These are phyloP conservation scores for Aureobasidium sp. DNA, from an alignment of 2,329 filamentous ascomycete genomes.

Conservation along the genomic window DNA sequence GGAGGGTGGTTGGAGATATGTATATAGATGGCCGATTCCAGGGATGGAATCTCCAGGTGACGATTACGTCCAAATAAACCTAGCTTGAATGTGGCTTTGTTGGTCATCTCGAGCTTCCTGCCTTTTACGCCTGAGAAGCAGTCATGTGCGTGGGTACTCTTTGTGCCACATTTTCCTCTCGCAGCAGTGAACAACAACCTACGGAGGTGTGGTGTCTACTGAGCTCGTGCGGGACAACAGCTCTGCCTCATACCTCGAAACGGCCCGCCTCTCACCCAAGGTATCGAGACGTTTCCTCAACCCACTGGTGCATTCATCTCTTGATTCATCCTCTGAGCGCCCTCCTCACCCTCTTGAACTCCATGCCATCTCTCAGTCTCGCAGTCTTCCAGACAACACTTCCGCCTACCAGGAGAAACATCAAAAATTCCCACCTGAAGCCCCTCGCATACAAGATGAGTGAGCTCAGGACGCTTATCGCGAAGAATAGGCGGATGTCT, in stretches of 20 bases:
- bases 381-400: background rate
- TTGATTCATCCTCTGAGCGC: background rate
- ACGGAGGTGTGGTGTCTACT: background rate
- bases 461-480: background rate
- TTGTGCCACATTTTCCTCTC: background rate
- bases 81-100: background rate
- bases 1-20: background rate
- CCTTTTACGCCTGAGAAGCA: background rate
- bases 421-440: background rate
- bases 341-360: slow-evolving; percentile 1
- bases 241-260: background rate
- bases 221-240: background rate
- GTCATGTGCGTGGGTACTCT: background rate
- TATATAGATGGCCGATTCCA: background rate
- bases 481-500: background rate
- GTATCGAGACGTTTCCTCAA: too few relatives aligned
- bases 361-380: background rate
- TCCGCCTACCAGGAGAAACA: background rate
- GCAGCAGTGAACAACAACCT: background rate
- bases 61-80: background rate
- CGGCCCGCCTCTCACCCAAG: background rate
- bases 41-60: background rate
- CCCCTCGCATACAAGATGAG: background rate
- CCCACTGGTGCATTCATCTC: too few relatives aligned
- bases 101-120: background rate